phyloP scores from a whole-genome alignment of 345 rosid genomes.

The Salix udensis region DNA sequence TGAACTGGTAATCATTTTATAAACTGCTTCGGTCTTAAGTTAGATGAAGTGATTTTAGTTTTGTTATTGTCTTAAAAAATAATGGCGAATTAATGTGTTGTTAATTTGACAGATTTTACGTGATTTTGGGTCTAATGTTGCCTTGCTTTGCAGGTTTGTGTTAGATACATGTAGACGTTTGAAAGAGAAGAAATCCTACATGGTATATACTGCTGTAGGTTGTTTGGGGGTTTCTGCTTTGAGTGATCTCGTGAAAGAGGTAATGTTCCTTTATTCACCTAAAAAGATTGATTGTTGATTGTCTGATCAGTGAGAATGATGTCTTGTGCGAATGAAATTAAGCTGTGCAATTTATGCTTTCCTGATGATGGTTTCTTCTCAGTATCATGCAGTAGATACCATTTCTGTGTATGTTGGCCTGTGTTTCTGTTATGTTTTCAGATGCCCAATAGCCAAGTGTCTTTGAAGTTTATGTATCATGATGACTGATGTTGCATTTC shows the following conservation, averaged over 20 bases:
- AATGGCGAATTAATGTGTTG: not conserved
- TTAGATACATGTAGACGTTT: slow-evolving; percentile 69
- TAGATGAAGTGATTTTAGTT: not conserved
- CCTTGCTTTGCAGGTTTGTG: slow-evolving; percentile 62
- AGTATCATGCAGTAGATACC: not conserved
- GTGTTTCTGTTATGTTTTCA: not conserved
- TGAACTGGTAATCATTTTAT: slow-evolving; percentile 47
- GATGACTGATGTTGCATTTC: not conserved
- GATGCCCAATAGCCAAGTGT: not conserved
- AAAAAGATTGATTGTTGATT: not conserved
- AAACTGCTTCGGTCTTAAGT: not conserved
- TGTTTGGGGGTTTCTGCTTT: slow-evolving; percentile 74
- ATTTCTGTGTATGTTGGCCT: not conserved
- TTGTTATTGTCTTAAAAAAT: no score
- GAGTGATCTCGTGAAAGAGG: slow-evolving; percentile 79
- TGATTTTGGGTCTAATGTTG: not conserved
- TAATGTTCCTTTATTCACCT: slow-evolving; percentile 17
- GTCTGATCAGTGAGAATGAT: not conserved
- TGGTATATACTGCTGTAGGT: slow-evolving; percentile 86
- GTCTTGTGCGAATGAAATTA: not conserved
- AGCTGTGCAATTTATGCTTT: not conserved
- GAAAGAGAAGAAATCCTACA: slow-evolving; percentile 88
- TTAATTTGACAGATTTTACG: not conserved
- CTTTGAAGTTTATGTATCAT: not conserved
- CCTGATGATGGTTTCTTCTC: not conserved